These are phyloP conservation scores for Auriscalpium orientale DNA, from an alignment of 768 basidiomycete genomes.

Conservation along the genomic window DNA sequence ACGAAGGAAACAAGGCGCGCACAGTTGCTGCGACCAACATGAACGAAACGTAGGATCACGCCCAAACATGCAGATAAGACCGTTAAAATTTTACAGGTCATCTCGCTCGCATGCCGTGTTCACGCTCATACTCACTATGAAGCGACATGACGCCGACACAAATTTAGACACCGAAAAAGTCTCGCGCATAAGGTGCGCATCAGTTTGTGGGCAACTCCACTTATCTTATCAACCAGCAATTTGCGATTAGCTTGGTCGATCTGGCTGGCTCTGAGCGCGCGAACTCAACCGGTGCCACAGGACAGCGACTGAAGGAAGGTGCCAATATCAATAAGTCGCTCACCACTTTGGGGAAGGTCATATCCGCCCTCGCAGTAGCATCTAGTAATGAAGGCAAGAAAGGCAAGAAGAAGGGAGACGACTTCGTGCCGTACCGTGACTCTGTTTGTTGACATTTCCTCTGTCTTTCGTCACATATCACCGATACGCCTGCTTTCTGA, in stretches of 20 bases:
- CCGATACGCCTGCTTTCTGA: slow-evolving; percentile 1
- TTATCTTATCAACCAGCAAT: slow-evolving; percentile 4
- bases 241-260: slow-evolving; percentile 71
- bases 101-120: slow-evolving; percentile 98
- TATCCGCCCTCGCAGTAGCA: slow-evolving; percentile 73
- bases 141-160: slow-evolving; percentile 73
- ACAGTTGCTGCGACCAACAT: slow-evolving; percentile 99
- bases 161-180: slow-evolving; percentile 96
- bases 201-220: background rate
- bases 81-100: slow-evolving; percentile 40
- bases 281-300: slow-evolving; percentile 96
- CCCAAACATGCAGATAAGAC: background rate
- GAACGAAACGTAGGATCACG: slow-evolving; percentile 78
- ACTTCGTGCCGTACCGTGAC: slow-evolving; percentile 96
- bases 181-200: slow-evolving; percentile 81
- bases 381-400: slow-evolving; percentile 47
- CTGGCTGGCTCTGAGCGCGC: slow-evolving; percentile 95
- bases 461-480: background rate
- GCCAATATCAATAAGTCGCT: slow-evolving; percentile 98
- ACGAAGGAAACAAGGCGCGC: slow-evolving; percentile 97
- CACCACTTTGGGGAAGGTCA: slow-evolving; percentile 97
- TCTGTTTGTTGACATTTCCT: slow-evolving; percentile 52
- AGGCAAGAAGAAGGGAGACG: slow-evolving; percentile 84
- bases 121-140: slow-evolving; percentile 90
- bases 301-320: slow-evolving; percentile 92